phyloP scores from a whole-genome alignment of 1,284 basidiomycete genomes.

The Microbotryomycetes sp. region DNA sequence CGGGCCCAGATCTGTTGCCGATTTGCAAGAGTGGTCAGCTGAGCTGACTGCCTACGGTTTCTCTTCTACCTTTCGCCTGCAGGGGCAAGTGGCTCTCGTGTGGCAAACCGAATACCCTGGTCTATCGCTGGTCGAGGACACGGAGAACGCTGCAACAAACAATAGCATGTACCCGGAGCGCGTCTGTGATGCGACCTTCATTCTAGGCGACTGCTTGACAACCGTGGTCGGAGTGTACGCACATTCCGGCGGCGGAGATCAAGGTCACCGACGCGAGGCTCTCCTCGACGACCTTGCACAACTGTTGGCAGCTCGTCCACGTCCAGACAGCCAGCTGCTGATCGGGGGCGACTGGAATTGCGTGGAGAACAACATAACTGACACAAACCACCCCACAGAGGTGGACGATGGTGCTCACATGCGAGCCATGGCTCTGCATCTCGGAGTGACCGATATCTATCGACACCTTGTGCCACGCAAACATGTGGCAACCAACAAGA shows the following conservation, averaged over 20 bases:
- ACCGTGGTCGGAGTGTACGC: not conserved
- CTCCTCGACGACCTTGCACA: not conserved
- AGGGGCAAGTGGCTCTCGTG: not conserved
- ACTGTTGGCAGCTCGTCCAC: not conserved
- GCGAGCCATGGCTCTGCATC: not conserved
- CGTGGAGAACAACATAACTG: not conserved
- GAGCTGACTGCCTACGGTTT: not conserved
- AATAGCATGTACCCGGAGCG: not conserved
- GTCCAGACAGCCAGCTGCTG: not conserved
- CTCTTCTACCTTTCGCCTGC: not conserved
- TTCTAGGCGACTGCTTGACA: not conserved
- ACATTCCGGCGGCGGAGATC: not conserved
- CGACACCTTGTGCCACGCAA: not conserved
- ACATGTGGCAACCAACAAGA: not conserved
- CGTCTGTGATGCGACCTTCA: not conserved
- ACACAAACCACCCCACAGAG: not conserved
- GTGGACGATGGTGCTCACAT: not conserved
- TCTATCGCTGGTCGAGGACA: not conserved
- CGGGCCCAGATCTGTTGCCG: not conserved
- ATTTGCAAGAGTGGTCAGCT: not conserved
- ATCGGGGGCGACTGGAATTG: not conserved
- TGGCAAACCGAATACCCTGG: not conserved
- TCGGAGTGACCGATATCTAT: not conserved
- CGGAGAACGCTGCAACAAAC: not conserved
- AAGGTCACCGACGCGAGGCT: not conserved